These are phyloP conservation scores for Arabidopsis hybrid DNA, from an alignment of 441 rosid genomes.

Conservation along the genomic window DNA sequence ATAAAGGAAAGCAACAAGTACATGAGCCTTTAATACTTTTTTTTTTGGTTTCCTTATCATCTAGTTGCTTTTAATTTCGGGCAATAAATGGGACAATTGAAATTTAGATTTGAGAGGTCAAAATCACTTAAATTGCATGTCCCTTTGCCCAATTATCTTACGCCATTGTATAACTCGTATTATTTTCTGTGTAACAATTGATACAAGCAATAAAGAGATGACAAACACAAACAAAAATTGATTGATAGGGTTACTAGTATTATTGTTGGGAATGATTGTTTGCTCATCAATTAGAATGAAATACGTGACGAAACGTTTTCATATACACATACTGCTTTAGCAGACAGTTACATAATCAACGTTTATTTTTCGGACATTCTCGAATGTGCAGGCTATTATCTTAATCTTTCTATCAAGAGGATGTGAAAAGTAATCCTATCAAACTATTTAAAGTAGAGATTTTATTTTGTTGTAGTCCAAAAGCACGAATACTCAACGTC, in stretches of 20 bases:
- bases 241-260: background rate
- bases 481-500: too few species aligned
- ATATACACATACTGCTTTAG: too few species aligned
- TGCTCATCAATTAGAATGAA: background rate
- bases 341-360: too few species aligned
- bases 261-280: too few species aligned
- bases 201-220: background rate
- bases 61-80: background rate
- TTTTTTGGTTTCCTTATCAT: background rate
- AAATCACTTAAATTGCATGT: conserved; percentile 27
- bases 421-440: too few species aligned
- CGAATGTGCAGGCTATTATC: too few species aligned
- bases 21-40: conserved; percentile 20
- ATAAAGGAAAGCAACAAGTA: conserved; percentile 28
- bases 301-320: background rate
- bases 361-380: too few species aligned
- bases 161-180: background rate
- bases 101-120: conserved; percentile 8
- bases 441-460: too few species aligned
- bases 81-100: conserved; percentile 21
- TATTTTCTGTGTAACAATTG: conserved; percentile 2
- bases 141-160: background rate
- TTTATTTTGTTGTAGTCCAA: too few species aligned
- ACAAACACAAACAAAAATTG: background rate
- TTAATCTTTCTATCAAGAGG: too few species aligned